Evolutionary conservation across 768 basidiomycete species (phyloP), one percentile per base, ranked within the genome.

Genomic region (Hypholoma sublateritium): DNA sequence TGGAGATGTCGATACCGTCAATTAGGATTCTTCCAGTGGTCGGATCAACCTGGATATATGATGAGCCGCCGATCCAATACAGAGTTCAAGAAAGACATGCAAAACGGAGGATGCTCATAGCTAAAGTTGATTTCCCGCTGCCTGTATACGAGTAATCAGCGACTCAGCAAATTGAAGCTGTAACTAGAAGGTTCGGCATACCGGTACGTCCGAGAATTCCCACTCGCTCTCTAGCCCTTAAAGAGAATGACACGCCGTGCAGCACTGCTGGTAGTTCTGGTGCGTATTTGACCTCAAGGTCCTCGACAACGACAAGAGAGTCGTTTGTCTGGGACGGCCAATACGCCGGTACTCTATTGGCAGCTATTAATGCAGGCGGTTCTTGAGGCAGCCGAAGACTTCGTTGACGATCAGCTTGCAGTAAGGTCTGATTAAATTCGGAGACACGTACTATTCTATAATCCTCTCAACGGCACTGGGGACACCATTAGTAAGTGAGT

Each of bases 1-100:
- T 86, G 1, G 87, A 86, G 51, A 94, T 92, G 65, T 95, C 93
- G 56, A 95, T 87, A 4, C 93, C 93, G 59, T 95, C 94, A n/a
- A 96, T 85, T 47, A 90, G 25, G 48, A 97, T 93, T 22, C 79
- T 79, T 0, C 95, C 95, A 14, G 73, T 74, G 2, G 79, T 73
- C 1, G 94, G 92, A 65, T 96, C 93, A n/a, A 87, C 83, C 85
- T 87, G 24, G 2, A 11, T n/a, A 54, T 25, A 47, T 21, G 8
- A 13, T 25, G 16, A 47, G 5, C 22, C 11, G 56, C 57, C 50
- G 36, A 43, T 28, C 37, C 21, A 12, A 21, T 36, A 16, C 13
- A 41, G 14, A 50, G 32, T 9, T 0, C 17, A 50, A 41, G 51
- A 41, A 43, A 17, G 21, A 76, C 85, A 53, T 62, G 88, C 87